Conservation (phyloP, 2,329 filamentous ascomycete species). For the Apiospora kogelbergensis region DNA sequence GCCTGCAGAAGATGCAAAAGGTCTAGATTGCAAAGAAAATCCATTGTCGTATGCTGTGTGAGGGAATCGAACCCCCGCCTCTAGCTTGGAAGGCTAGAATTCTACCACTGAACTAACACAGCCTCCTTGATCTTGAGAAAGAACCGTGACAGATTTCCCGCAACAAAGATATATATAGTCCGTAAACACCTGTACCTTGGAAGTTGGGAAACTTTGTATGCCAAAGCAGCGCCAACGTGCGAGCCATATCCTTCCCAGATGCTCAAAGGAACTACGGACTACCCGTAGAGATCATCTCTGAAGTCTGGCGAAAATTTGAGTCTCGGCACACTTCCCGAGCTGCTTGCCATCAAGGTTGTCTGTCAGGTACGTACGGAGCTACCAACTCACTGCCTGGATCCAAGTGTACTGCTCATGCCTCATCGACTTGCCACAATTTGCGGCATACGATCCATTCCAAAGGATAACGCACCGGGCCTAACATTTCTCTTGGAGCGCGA, state of each 20-base stretch:
- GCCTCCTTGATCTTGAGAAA: not conserved
- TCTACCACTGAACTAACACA: conserved; percentile 7
- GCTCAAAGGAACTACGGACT: no score
- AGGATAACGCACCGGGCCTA: not conserved
- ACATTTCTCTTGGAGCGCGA: not conserved
- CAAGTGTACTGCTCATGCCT: not conserved
- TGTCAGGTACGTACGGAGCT: not conserved
- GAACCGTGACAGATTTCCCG: not conserved
- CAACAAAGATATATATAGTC: not conserved
- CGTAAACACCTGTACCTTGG: no score
- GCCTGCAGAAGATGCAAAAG: not conserved
- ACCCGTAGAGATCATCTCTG: no score
- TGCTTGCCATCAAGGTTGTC: not conserved
- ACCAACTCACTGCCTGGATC: not conserved
- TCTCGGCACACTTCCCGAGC: not conserved
- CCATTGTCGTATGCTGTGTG: not conserved
- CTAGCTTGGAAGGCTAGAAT: conserved; percentile 6
- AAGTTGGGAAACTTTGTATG: not conserved
- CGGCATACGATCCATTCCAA: not conserved
- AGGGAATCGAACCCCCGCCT: conserved; percentile 6
- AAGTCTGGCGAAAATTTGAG: not conserved
- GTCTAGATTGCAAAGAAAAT: not conserved
- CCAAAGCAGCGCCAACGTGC: not conserved
- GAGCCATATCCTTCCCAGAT: not conserved
- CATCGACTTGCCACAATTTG: not conserved